phyloP scores from a whole-genome alignment of 2,329 filamentous ascomycete genomes.

The Penicillium sp. region DNA sequence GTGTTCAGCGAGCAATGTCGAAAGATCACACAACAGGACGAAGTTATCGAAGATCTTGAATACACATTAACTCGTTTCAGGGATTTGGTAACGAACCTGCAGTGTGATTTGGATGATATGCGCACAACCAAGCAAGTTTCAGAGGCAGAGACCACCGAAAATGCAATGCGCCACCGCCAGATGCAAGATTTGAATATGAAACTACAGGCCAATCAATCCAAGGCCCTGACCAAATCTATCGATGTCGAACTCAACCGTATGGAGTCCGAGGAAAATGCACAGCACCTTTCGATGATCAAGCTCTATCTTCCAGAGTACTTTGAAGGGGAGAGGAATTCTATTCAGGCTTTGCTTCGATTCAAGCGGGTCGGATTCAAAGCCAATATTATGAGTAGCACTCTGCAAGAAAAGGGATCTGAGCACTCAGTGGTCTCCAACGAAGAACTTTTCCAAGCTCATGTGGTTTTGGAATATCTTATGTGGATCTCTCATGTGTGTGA shows the following conservation, averaged over 20 bases:
- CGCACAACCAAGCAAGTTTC: slow-evolving; percentile 84
- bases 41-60: slow-evolving; percentile 74
- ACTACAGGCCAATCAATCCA: slow-evolving; percentile 77
- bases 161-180: slow-evolving; percentile 76
- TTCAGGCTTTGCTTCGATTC: slow-evolving; percentile 81
- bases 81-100: slow-evolving; percentile 74
- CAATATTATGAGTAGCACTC: slow-evolving; percentile 63
- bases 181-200: slow-evolving; percentile 97
- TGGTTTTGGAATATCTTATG: slow-evolving; percentile 73
- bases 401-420: slow-evolving; percentile 67
- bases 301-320: slow-evolving; percentile 81
- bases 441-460: slow-evolving; percentile 68
- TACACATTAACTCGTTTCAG: slow-evolving; percentile 83
- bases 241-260: slow-evolving; percentile 79
- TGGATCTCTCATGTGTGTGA: slow-evolving; percentile 77
- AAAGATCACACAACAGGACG: slow-evolving; percentile 65
- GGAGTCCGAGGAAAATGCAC: slow-evolving; percentile 76
- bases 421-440: slow-evolving; percentile 61
- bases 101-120: slow-evolving; percentile 83
- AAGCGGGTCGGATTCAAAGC: slow-evolving; percentile 84
- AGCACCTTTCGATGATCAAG: slow-evolving; percentile 81
- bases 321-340: slow-evolving; percentile 69
- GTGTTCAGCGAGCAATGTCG: slow-evolving; percentile 74
- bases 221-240: slow-evolving; percentile 88
- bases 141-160: slow-evolving; percentile 82